Percentiles rank a stretch among this genome's conserved stretches.
Conservation (phyloP, 257 asterid species). For the Perilla frutescens region DNA sequence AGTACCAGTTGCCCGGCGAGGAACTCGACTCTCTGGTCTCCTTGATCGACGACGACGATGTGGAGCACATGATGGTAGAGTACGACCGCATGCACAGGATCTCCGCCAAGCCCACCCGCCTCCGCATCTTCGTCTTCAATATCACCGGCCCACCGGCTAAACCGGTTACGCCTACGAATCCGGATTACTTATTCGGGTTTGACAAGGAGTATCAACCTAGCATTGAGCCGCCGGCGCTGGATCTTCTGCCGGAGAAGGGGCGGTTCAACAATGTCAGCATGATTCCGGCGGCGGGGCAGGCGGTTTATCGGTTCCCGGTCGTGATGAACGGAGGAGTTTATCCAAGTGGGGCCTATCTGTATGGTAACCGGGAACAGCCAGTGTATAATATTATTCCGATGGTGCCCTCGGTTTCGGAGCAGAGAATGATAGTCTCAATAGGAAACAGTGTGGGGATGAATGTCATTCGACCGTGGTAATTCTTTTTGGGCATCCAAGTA, state of each 20-base stretch:
- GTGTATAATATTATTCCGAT: slow-evolving; percentile 51
- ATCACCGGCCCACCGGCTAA: slow-evolving; percentile 24
- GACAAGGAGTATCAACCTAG: slow-evolving; percentile 67
- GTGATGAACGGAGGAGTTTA: slow-evolving; percentile 43
- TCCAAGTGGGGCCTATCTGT: slow-evolving; percentile 38
- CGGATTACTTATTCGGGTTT: slow-evolving; percentile 86
- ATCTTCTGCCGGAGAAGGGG: slow-evolving; percentile 43
- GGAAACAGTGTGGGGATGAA: slow-evolving; percentile 38
- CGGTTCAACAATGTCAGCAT: not conserved
- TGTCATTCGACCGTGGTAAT: slow-evolving; percentile 32
- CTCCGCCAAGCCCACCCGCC: slow-evolving; percentile 50
- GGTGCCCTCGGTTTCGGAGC: slow-evolving; percentile 40
- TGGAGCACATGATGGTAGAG: slow-evolving; percentile 87
- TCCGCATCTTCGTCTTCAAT: slow-evolving; percentile 66
- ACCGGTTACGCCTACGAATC: slow-evolving; percentile 41
- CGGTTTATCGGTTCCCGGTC: slow-evolving; percentile 53
- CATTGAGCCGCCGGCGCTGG: slow-evolving; percentile 41
- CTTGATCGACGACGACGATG: slow-evolving; percentile 75
- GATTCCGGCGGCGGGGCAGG: slow-evolving; percentile 30
- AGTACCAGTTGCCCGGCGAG: slow-evolving; percentile 80
- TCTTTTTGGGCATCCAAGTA: slow-evolving; percentile 10
- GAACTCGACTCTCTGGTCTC: slow-evolving; percentile 72
- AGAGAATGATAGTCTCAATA: slow-evolving; percentile 38
- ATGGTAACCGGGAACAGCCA: slow-evolving; percentile 51
- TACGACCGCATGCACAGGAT: slow-evolving; percentile 63